phyloP scores from a whole-genome alignment of 2,329 filamentous ascomycete species.

The Hortaea sp. region DNA sequence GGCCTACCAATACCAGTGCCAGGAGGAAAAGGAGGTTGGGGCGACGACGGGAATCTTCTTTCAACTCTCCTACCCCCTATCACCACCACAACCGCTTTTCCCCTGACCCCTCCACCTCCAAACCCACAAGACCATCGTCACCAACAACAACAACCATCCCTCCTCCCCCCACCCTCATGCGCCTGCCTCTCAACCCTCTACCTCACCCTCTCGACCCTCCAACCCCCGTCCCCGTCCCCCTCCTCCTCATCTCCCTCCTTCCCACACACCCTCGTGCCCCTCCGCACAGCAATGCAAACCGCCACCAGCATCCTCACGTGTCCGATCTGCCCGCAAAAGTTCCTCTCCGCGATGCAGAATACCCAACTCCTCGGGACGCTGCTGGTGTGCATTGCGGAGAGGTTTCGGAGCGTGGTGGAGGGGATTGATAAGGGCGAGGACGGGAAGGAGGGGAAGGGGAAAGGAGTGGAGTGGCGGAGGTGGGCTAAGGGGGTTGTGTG shows the following conservation, averaged over 20 bases:
- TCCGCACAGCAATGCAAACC: conserved; percentile 34
- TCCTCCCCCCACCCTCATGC: conserved; percentile 21
- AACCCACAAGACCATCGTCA: conserved; percentile 8
- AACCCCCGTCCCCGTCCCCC: conserved; percentile 29
- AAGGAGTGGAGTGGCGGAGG: conserved; percentile 32
- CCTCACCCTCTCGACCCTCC: conserved; percentile 33
- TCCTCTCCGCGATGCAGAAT: conserved; percentile 37
- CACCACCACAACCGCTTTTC: conserved; percentile 1
- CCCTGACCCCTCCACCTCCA: conserved; percentile 2
- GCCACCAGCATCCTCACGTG: conserved; percentile 32
- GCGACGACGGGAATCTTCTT: no score
- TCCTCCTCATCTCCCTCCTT: conserved; percentile 29
- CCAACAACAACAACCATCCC: conserved; percentile 3
- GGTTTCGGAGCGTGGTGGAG: conserved; percentile 31
- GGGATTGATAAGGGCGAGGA: conserved; percentile 33
- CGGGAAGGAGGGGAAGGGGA: conserved; percentile 33
- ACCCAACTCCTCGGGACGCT: conserved; percentile 32
- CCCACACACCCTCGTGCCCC: conserved; percentile 31
- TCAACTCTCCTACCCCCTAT: neutral
- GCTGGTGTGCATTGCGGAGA: conserved; percentile 31
- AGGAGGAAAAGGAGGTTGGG: no score
- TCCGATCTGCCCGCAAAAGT: conserved; percentile 31
- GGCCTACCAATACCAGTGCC: no score
- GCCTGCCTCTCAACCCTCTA: conserved; percentile 38
- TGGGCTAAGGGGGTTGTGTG: conserved; percentile 37